A percentile compares a stretch with the other conserved stretches of the same genome.
Evolutionary conservation across 768 basidiomycete species (phyloP).

Genomic region (Gautieria morchelliformis): DNA sequence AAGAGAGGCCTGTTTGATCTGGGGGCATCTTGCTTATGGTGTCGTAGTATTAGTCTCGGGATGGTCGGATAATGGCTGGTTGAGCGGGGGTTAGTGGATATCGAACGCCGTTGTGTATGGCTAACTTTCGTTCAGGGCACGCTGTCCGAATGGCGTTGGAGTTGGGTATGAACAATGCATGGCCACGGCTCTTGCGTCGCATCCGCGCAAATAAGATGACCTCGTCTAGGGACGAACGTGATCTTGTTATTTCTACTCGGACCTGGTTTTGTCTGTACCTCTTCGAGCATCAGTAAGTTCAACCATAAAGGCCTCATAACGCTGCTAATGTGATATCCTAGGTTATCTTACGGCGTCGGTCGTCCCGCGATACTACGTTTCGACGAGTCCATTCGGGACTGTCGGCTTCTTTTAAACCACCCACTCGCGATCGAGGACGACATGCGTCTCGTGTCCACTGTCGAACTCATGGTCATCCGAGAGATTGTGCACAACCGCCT

Average conservation of each 20-base stretch:
- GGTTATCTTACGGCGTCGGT: constrained; percentile 90
- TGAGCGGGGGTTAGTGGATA: constrained; percentile 49
- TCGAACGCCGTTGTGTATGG: not conserved
- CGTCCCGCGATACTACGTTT: constrained; percentile 88
- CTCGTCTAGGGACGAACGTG: constrained; percentile 53
- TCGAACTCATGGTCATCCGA: constrained; percentile 84
- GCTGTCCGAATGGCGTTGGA: constrained; percentile 98
- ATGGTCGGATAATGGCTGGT: constrained; percentile 94
- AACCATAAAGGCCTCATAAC: not conserved
- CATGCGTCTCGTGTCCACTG: constrained; percentile 89
- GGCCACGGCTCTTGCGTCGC: constrained; percentile 69
- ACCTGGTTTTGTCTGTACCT: constrained; percentile 93
- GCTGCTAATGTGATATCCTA: constrained; percentile 22
- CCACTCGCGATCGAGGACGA: constrained; percentile 88
- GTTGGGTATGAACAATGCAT: constrained; percentile 89
- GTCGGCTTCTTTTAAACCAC: constrained; percentile 71
- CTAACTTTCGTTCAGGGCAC: constrained; percentile 36
- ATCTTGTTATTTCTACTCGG: constrained; percentile 71
- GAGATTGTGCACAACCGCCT: constrained; percentile 79
- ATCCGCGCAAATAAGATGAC: constrained; percentile 63
- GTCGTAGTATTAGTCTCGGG: constrained; percentile 74
- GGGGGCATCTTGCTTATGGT: not conserved
- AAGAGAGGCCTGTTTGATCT: constrained; percentile 21
- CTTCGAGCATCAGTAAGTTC: constrained; percentile 82
- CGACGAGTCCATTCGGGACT: constrained; percentile 82